These are phyloP conservation scores for Hypoxylon cercidicola DNA, from an alignment of 495 filamentous ascomycete species.

Conservation along the genomic window DNA sequence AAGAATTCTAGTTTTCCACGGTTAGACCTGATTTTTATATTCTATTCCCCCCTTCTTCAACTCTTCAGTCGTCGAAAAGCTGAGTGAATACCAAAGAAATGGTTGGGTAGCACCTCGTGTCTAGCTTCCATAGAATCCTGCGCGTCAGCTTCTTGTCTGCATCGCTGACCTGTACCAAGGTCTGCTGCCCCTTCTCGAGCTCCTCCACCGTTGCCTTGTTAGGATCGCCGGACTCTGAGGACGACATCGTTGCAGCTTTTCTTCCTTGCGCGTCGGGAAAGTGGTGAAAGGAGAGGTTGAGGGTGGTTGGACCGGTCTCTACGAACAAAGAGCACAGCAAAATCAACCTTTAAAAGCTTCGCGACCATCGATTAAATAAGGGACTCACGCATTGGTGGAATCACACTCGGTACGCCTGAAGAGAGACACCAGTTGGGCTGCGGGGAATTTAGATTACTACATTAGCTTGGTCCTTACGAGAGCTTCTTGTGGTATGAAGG, in stretches of 20 bases:
- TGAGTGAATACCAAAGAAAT: conserved; percentile 7
- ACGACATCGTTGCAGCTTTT: conserved; percentile 28
- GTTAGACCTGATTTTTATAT: conserved; percentile 9
- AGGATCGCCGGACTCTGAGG: conserved; percentile 29
- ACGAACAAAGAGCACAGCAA: conserved; percentile 9
- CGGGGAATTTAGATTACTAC: conserved; percentile 41
- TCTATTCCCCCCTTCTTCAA: background rate
- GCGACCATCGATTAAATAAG: conserved; percentile 26
- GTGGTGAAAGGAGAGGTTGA: conserved; percentile 18
- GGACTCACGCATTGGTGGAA: background rate
- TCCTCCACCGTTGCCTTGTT: conserved; percentile 39
- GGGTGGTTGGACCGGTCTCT: conserved; percentile 10
- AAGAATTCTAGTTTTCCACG: conserved; percentile 50
- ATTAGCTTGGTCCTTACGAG: conserved; percentile 10
- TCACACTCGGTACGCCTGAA: background rate
- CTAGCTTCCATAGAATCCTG: conserved; percentile 62
- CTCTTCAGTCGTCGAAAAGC: conserved; percentile 2
- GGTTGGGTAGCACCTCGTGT: conserved; percentile 57
- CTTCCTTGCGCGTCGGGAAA: conserved; percentile 14
- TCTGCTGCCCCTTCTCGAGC: conserved; percentile 33
- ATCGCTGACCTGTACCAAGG: conserved; percentile 25
- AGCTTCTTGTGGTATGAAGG: conserved; percentile 1
- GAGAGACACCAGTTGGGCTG: conserved; percentile 22
- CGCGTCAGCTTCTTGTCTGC: conserved; percentile 46
- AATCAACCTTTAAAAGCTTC: conserved; percentile 26